Evolutionary conservation across 2,329 filamentous ascomycete species (phyloP).

Genomic region (Sarocladium brachiariae): DNA sequence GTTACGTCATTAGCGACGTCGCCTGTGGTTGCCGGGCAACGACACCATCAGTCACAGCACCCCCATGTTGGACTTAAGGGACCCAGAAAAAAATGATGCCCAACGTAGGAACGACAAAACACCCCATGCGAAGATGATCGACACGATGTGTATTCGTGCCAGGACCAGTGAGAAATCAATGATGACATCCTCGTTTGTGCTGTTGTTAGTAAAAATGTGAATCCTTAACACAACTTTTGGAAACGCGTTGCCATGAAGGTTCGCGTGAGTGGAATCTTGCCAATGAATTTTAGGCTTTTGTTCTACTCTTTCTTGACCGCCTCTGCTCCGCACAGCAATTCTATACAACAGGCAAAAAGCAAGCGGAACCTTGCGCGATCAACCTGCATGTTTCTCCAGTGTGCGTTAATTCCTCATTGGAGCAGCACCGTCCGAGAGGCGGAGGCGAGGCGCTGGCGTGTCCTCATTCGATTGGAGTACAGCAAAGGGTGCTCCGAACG

Average conservation of each 20-base stretch:
- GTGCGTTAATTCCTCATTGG: neutral
- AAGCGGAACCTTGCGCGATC: no score
- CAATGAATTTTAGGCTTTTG: no score
- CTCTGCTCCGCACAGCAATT: neutral
- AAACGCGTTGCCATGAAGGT: no score
- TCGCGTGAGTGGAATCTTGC: conserved; percentile 3
- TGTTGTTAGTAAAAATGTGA: no score
- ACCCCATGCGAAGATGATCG: neutral
- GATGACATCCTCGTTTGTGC: neutral
- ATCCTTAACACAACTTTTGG: no score
- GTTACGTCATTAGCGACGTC: conserved; percentile 7
- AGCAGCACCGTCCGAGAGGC: neutral
- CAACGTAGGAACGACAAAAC: neutral
- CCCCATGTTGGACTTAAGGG: no score
- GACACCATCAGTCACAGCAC: neutral
- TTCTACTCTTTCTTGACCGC: conserved; percentile 3
- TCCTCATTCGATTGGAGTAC: conserved; percentile 5
- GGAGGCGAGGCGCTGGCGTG: conserved; percentile 1
- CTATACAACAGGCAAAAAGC: no score
- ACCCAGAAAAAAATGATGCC: neutral
- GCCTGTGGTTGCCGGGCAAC: conserved; percentile 4
- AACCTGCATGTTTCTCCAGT: neutral
- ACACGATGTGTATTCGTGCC: neutral
- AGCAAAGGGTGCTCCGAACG: neutral
- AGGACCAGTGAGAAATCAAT: neutral